Evolutionary conservation across 2,329 filamentous ascomycete genomes (phyloP).

Genomic region (Aspergillus aculeatinus): DNA sequence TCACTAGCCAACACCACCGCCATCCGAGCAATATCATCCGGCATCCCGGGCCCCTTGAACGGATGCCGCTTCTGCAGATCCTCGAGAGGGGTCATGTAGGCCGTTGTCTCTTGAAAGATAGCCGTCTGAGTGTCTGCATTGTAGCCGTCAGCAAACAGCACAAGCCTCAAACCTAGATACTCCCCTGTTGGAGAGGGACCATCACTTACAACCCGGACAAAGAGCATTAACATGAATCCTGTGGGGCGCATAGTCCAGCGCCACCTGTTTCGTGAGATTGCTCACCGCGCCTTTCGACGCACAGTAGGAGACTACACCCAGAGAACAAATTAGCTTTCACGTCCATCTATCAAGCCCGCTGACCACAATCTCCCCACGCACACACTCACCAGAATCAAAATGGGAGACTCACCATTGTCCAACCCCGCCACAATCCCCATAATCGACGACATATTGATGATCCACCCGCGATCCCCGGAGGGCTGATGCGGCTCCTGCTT

Average conservation of each 20-base stretch:
- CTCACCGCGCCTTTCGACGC: constrained; percentile 53
- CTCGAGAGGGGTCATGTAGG: not conserved
- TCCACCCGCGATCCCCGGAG: constrained; percentile 35
- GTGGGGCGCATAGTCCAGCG: constrained; percentile 50
- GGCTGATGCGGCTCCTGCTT: constrained; percentile 32
- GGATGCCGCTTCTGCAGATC: constrained; percentile 23
- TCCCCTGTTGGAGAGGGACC: not conserved
- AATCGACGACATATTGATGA: constrained; percentile 36
- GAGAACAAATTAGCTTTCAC: no score
- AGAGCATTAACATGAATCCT: constrained; percentile 56
- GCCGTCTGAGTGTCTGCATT: constrained; percentile 27
- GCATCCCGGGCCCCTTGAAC: constrained; percentile 27
- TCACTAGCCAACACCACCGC: constrained; percentile 50
- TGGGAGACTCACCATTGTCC: constrained; percentile 17
- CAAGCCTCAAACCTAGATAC: not conserved
- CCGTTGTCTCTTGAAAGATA: constrained; percentile 16
- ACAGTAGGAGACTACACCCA: constrained; percentile 39
- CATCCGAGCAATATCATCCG: constrained; percentile 39
- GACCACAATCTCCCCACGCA: no score
- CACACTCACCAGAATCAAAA: no score
- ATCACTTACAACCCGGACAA: constrained; percentile 48
- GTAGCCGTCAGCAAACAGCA: not conserved
- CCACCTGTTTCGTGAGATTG: constrained; percentile 51
- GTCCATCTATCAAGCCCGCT: no score
- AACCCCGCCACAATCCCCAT: constrained; percentile 28